A percentile compares a stretch with the other conserved stretches of the same genome.
phyloP scores from a whole-genome alignment of 257 asterid genomes.

The Mentha longifolia region DNA sequence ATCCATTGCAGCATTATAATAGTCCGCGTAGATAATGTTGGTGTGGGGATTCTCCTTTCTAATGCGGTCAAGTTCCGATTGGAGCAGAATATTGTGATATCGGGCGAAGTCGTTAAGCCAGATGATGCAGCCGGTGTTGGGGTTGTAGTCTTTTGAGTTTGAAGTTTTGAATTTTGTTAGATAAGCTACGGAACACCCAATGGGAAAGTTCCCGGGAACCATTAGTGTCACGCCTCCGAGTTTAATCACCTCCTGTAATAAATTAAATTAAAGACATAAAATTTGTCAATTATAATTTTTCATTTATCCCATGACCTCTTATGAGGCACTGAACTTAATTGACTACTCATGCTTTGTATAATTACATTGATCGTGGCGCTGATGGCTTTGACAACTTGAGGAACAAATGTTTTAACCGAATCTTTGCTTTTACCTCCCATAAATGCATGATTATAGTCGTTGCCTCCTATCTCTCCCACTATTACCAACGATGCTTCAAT shows the following conservation, averaged over 20 bases:
- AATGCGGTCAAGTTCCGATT: slow-evolving; percentile 26
- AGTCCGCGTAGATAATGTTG: slow-evolving; percentile 48
- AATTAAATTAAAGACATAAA: background rate
- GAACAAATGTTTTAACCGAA: slow-evolving; percentile 19
- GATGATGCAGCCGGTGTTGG: slow-evolving; percentile 47
- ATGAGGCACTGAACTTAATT: too few species aligned
- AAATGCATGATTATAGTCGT: slow-evolving; percentile 45
- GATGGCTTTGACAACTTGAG: slow-evolving; percentile 30
- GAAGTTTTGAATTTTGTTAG: slow-evolving; percentile 38
- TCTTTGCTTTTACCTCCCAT: slow-evolving; percentile 16
- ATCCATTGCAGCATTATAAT: slow-evolving; percentile 46
- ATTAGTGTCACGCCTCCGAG: slow-evolving; percentile 44
- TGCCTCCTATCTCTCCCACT: slow-evolving; percentile 53
- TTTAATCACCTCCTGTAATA: slow-evolving; percentile 39
- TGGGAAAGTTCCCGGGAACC: slow-evolving; percentile 50
- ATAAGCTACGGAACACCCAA: slow-evolving; percentile 41
- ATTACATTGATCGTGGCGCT: slow-evolving; percentile 17
- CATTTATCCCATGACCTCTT: too few species aligned
- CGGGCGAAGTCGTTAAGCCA: slow-evolving; percentile 48
- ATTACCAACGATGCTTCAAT: slow-evolving; percentile 33
- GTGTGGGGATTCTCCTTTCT: slow-evolving; percentile 35
- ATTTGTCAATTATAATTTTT: too few species aligned
- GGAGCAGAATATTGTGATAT: background rate
- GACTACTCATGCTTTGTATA: too few species aligned
- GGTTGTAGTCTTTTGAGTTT: slow-evolving; percentile 36